These are phyloP conservation scores for Aureobasidium musti DNA, from an alignment of 2,329 filamentous ascomycete genomes.

Conservation along the genomic window DNA sequence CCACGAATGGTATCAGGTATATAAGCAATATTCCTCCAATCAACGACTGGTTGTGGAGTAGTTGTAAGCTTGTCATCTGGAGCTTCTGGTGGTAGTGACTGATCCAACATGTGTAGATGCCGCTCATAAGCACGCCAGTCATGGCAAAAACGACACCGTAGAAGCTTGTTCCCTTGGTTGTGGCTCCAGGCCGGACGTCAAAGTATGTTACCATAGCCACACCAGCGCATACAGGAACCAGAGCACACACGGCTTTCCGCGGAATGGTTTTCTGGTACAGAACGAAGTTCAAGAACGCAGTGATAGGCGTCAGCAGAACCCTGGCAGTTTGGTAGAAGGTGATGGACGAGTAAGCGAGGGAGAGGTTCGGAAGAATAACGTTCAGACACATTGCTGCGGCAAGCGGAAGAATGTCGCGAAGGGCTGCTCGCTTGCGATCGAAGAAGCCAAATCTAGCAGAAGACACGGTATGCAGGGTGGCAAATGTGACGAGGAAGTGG, in stretches of 20 bases:
- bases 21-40: conserved; percentile 63
- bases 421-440: conserved; percentile 56
- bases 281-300: conserved; percentile 65
- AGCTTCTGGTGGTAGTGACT: conserved; percentile 65
- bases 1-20: conserved; percentile 66
- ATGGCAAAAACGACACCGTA: conserved; percentile 67
- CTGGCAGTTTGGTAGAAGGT: conserved; percentile 71
- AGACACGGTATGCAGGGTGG: conserved; percentile 64
- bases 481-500: conserved; percentile 67
- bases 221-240: conserved; percentile 63
- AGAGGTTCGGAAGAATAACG: conserved; percentile 68
- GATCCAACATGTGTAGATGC: conserved; percentile 70
- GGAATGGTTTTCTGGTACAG: conserved; percentile 62
- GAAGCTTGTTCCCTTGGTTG: conserved; percentile 56
- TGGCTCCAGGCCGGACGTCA: conserved; percentile 55
- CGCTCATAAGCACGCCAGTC: conserved; percentile 63
- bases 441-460: conserved; percentile 62
- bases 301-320: conserved; percentile 66
- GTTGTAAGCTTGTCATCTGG: conserved; percentile 67
- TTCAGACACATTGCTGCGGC: conserved; percentile 68
- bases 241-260: conserved; percentile 54
- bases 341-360: conserved; percentile 66
- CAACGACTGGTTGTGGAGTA: conserved; percentile 68
- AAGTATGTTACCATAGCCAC: conserved; percentile 69
- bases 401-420: conserved; percentile 63